These are phyloP conservation scores for Cladosporium sp. DNA, from an alignment of 2,329 filamentous ascomycete genomes.

Conservation along the genomic window DNA sequence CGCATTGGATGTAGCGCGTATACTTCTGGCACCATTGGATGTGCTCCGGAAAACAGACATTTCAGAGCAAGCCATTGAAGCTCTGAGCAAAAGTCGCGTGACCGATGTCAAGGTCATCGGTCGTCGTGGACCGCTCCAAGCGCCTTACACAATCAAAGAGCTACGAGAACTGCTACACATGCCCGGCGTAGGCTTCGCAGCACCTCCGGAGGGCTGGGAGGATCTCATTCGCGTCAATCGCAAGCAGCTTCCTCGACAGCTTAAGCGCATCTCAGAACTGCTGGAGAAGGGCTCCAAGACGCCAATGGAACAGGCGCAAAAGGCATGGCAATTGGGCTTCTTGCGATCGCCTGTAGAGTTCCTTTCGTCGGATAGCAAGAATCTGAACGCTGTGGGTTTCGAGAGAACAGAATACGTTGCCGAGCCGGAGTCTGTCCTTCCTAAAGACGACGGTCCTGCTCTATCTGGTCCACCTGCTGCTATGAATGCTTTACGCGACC, in stretches of 20 bases:
- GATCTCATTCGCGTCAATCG: slow-evolving; percentile 52
- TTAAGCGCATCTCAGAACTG: slow-evolving; percentile 76
- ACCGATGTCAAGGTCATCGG: slow-evolving; percentile 85
- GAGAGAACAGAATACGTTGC: slow-evolving; percentile 47
- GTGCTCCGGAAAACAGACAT: slow-evolving; percentile 82
- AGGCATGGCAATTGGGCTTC: slow-evolving; percentile 83
- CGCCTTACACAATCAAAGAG: slow-evolving; percentile 94
- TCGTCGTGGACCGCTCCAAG: slow-evolving; percentile 77
- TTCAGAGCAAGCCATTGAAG: slow-evolving; percentile 75
- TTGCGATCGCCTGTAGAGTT: slow-evolving; percentile 77
- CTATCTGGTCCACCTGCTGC: slow-evolving; percentile 18
- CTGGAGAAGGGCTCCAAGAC: slow-evolving; percentile 71
- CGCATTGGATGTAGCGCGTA: slow-evolving; percentile 87
- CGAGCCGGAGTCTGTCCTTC: slow-evolving; percentile 13
- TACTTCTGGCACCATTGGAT: slow-evolving; percentile 75
- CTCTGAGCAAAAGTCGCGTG: slow-evolving; percentile 70
- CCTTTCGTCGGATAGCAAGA: slow-evolving; percentile 48
- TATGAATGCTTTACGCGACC: slow-evolving; percentile 31
- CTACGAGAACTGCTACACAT: slow-evolving; percentile 83
- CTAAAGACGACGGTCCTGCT: slow-evolving; percentile 5
- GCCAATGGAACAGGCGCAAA: slow-evolving; percentile 51
- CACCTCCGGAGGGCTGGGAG: slow-evolving; percentile 42
- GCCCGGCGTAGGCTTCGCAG: slow-evolving; percentile 68
- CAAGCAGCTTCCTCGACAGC: slow-evolving; percentile 70
- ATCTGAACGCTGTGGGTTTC: slow-evolving; percentile 68